phyloP scores from a whole-genome alignment of 2,329 filamentous ascomycete genomes.

The Phaeosphaeriaceae sp. region DNA sequence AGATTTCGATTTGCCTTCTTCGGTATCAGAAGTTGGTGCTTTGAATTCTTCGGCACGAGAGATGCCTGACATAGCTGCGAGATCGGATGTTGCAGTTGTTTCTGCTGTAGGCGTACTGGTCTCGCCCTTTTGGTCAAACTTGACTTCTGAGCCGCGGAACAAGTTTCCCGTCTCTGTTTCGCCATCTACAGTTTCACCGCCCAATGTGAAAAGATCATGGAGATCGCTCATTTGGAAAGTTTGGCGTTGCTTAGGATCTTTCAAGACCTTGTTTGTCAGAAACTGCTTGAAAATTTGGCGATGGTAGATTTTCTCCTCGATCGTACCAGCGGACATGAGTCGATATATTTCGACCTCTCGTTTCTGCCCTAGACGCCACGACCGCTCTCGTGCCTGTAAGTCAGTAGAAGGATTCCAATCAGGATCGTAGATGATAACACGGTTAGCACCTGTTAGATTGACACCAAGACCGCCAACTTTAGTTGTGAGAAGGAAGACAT shows the following conservation, averaged over 20 bases:
- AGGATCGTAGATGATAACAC: constrained; percentile 97
- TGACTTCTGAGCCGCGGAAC: constrained; percentile 86
- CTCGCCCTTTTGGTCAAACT: constrained; percentile 53
- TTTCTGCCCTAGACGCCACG: constrained; percentile 95
- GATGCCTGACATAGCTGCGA: constrained; percentile 50
- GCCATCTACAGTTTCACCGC: constrained; percentile 65
- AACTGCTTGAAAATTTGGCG: constrained; percentile 99
- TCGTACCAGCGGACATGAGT: constrained; percentile 96
- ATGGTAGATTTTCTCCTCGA: constrained; percentile 99
- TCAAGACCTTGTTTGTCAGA: constrained; percentile 92
- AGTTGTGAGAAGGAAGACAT: constrained; percentile 92
- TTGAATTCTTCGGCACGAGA: constrained; percentile 53
- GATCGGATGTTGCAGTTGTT: constrained; percentile 33
- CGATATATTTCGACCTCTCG: constrained; percentile 95
- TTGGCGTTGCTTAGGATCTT: constrained; percentile 90
- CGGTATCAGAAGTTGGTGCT: constrained; percentile 32
- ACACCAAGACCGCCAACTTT: constrained; percentile 94
- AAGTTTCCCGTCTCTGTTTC: constrained; percentile 83
- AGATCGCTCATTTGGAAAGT: constrained; percentile 89
- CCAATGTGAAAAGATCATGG: constrained; percentile 88
- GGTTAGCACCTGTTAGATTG: constrained; percentile 91
- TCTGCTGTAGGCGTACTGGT: constrained; percentile 23
- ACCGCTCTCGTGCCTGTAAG: constrained; percentile 90
- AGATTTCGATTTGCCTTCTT: constrained; percentile 26
- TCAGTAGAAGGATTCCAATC: constrained; percentile 99